Evolutionary conservation across 805 yeast species (phyloP).

Genomic region (Torulaspora quercuum): DNA sequence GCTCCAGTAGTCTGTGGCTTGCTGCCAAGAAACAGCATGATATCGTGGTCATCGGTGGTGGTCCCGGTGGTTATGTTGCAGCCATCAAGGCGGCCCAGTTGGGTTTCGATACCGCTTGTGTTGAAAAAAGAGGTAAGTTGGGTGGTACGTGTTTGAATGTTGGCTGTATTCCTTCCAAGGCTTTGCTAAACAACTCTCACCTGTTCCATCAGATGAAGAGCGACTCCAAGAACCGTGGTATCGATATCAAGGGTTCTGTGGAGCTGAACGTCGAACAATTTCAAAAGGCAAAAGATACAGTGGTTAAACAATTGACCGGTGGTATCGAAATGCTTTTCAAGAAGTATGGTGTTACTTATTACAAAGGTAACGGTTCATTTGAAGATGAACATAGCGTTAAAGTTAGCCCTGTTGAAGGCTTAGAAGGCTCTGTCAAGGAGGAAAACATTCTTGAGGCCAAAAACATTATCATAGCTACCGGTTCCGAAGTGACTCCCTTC

Average conservation of each 20-base stretch:
- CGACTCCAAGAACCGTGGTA: slow-evolving; percentile 86
- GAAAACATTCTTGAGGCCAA: slow-evolving; percentile 70
- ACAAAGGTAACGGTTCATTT: slow-evolving; percentile 90
- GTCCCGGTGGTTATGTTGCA: slow-evolving; percentile 99
- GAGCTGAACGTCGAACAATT: slow-evolving; percentile 69
- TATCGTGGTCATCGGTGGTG: slow-evolving; percentile 95
- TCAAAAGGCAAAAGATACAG: slow-evolving; percentile 88
- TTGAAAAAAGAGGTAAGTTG: slow-evolving; percentile 91
- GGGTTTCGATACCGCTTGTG: slow-evolving; percentile 90
- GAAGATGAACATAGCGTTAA: slow-evolving; percentile 71
- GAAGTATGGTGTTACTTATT: slow-evolving; percentile 90
- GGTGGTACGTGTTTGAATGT: slow-evolving; percentile 99
- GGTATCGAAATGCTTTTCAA: slow-evolving; percentile 95
- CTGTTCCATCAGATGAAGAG: slow-evolving; percentile 82
- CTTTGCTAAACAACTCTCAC: slow-evolving; percentile 91
- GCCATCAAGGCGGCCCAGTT: slow-evolving; percentile 98
- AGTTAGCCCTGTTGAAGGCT: slow-evolving; percentile 85
- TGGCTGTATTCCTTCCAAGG: slow-evolving; percentile 98
- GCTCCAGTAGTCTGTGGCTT: slow-evolving; percentile 16
- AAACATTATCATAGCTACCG: slow-evolving; percentile 93
- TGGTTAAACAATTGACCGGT: slow-evolving; percentile 83
- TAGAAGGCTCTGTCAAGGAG: slow-evolving; percentile 62
- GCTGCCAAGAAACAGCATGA: slow-evolving; percentile 59
- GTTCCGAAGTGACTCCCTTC: slow-evolving; percentile 97
- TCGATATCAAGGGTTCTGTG: slow-evolving; percentile 70